A percentile compares a stretch with the other conserved stretches of the same genome.
phyloP scores from a whole-genome alignment of 495 filamentous ascomycete genomes.

The Geoglossum glabrum region DNA sequence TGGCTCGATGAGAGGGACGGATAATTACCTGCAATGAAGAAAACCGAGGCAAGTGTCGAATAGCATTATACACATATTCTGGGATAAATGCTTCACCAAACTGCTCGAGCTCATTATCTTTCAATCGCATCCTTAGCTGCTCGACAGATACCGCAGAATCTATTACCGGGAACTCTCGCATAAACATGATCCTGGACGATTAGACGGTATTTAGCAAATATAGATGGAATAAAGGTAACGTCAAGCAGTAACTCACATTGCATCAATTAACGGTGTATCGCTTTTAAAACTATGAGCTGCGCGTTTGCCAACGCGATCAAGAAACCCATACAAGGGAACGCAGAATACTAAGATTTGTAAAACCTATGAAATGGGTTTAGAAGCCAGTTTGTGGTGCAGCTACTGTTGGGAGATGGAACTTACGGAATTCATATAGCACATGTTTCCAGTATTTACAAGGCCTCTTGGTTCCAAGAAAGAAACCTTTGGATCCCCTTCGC shows the following conservation, averaged over 20 bases:
- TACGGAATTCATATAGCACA: slow-evolving; percentile 99
- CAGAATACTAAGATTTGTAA: slow-evolving; percentile 87
- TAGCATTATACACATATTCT: slow-evolving; percentile 88
- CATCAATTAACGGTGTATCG: slow-evolving; percentile 81
- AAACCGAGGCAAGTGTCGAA: slow-evolving; percentile 69
- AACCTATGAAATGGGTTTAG: slow-evolving; percentile 31
- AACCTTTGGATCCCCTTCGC: slow-evolving; percentile 36
- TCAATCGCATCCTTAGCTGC: slow-evolving; percentile 49
- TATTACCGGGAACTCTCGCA: slow-evolving; percentile 77
- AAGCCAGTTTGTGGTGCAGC: neutral
- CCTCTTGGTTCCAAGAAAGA: slow-evolving; percentile 85
- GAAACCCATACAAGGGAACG: slow-evolving; percentile 80
- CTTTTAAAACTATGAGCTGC: slow-evolving; percentile 83
- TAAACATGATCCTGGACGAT: slow-evolving; percentile 68
- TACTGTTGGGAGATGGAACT: slow-evolving; percentile 15
- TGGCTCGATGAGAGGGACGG: neutral
- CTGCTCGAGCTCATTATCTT: slow-evolving; percentile 65
- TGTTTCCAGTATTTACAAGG: slow-evolving; percentile 90
- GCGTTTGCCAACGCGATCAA: slow-evolving; percentile 69
- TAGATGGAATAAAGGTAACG: neutral
- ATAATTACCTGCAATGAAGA: slow-evolving; percentile 64
- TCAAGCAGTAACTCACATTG: slow-evolving; percentile 46
- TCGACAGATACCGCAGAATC: slow-evolving; percentile 58
- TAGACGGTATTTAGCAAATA: neutral
- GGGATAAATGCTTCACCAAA: slow-evolving; percentile 85